Evolutionary conservation across 331 rosid genomes (phyloP).

Genomic region (Saraca asoca): DNA sequence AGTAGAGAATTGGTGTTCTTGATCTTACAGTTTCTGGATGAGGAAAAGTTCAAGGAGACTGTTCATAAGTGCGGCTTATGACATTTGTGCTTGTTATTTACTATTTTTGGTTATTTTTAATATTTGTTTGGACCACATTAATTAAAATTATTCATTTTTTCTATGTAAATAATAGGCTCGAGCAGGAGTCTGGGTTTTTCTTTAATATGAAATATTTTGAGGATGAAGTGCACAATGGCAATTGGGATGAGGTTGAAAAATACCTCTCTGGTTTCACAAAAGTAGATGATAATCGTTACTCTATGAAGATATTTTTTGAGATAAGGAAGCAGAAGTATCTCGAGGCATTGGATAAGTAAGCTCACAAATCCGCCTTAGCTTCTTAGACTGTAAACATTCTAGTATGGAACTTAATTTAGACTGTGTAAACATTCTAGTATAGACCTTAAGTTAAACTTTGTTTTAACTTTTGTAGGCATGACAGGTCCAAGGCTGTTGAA

Average conservation of each 20-base stretch:
- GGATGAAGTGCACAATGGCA: conserved; percentile 96
- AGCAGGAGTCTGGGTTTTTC: conserved; percentile 99
- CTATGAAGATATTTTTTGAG: conserved; percentile 97
- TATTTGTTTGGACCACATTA: conserved; percentile 33
- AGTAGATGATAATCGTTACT: conserved; percentile 94
- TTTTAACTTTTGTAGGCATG: conserved; percentile 62
- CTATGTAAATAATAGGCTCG: conserved; percentile 57
- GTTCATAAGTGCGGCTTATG: conserved; percentile 83
- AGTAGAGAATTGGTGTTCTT: conserved; percentile 98
- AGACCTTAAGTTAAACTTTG: conserved; percentile 34
- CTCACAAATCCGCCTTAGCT: conserved; percentile 31
- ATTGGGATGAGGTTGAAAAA: conserved; percentile 97
- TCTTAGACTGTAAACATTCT: background rate
- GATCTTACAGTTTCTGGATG: conserved; percentile 98
- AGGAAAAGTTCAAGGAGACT: conserved; percentile 97
- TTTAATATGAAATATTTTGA: conserved; percentile 97
- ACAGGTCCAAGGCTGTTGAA: conserved; percentile 92
- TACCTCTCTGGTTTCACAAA: conserved; percentile 97
- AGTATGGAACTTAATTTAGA: conserved; percentile 25
- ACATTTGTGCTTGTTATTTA: conserved; percentile 28
- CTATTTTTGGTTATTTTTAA: conserved; percentile 19
- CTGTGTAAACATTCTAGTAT: conserved; percentile 21
- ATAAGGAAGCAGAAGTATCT: conserved; percentile 98
- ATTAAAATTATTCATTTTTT: conserved; percentile 30
- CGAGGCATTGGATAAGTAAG: conserved; percentile 96